These are phyloP conservation scores for Aspergillus hancockii DNA, from an alignment of 495 filamentous ascomycete species.

Conservation along the genomic window DNA sequence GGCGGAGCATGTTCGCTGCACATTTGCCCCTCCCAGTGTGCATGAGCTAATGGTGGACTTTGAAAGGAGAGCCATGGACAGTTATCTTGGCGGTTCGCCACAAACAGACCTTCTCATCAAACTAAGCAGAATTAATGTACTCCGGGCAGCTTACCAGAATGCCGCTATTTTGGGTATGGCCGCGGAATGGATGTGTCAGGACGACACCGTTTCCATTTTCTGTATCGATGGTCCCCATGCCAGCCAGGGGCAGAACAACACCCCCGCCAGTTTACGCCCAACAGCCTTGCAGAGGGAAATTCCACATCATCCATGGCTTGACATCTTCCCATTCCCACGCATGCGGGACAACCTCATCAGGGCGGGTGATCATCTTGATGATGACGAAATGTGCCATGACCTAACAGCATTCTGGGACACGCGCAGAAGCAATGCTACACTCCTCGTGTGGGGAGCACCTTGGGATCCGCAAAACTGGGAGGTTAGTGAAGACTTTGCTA, in stretches of 20 bases:
- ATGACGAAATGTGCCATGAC: slow-evolving; percentile 26
- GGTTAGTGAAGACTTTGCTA: slow-evolving; percentile 27
- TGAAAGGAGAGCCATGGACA: too few relatives aligned
- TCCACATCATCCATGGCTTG: slow-evolving; percentile 28
- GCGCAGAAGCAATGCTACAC: slow-evolving; percentile 8
- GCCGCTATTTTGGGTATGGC: background rate
- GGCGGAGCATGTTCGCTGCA: too few relatives aligned
- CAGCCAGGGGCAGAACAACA: background rate
- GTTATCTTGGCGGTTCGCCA: background rate
- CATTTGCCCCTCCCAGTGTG: too few relatives aligned
- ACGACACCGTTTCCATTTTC: slow-evolving; percentile 1
- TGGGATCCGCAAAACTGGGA: slow-evolving; percentile 34
- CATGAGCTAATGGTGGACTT: too few relatives aligned
- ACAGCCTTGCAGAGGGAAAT: slow-evolving; percentile 13
- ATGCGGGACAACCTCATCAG: slow-evolving; percentile 35
- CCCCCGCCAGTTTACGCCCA: slow-evolving; percentile 13
- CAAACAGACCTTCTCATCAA: background rate
- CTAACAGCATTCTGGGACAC: slow-evolving; percentile 24
- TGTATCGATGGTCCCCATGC: background rate
- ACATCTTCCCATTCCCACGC: slow-evolving; percentile 32
- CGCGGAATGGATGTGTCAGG: background rate
- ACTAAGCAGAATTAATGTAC: background rate
- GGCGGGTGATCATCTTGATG: slow-evolving; percentile 18
- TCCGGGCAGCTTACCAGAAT: background rate
- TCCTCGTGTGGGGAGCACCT: slow-evolving; percentile 34